A percentile compares a stretch with the other conserved stretches of the same genome.
These are phyloP conservation scores for Passiflora organensis DNA, from an alignment of 345 rosid species.

Conservation along the genomic window DNA sequence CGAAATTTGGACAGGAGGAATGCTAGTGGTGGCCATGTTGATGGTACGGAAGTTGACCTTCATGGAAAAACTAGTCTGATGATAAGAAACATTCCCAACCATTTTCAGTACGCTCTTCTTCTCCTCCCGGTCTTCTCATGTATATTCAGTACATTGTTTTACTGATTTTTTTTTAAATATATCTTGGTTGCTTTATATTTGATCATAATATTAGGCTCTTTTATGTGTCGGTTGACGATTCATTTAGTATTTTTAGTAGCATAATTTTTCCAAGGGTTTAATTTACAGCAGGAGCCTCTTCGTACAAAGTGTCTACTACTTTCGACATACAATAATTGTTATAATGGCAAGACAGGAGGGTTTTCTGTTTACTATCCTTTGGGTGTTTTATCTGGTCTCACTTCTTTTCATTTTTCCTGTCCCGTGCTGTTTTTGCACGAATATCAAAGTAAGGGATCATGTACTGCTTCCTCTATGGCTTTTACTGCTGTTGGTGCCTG, in stretches of 20 bases:
- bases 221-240: no score
- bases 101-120: slow-evolving; percentile 1
- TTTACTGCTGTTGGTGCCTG: background rate
- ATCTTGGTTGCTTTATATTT: no score
- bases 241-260: no score
- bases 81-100: slow-evolving; percentile 22
- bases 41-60: no score
- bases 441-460: no score
- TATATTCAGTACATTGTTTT: background rate
- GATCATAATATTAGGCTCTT: no score
- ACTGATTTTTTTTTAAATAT: no score
- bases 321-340: background rate
- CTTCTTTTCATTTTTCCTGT: background rate
- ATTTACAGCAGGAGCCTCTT: no score
- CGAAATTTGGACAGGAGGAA: no score
- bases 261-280: no score
- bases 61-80: slow-evolving; percentile 13
- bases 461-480: background rate
- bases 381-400: background rate
- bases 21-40: no score
- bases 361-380: background rate
- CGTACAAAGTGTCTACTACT: background rate
- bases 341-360: background rate
- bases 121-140: background rate
- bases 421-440: background rate